A percentile compares a stretch with the other conserved stretches of the same genome.
Evolutionary conservation across 2,329 filamentous ascomycete genomes (phyloP).

Genomic region (Trichoderma koningii): DNA sequence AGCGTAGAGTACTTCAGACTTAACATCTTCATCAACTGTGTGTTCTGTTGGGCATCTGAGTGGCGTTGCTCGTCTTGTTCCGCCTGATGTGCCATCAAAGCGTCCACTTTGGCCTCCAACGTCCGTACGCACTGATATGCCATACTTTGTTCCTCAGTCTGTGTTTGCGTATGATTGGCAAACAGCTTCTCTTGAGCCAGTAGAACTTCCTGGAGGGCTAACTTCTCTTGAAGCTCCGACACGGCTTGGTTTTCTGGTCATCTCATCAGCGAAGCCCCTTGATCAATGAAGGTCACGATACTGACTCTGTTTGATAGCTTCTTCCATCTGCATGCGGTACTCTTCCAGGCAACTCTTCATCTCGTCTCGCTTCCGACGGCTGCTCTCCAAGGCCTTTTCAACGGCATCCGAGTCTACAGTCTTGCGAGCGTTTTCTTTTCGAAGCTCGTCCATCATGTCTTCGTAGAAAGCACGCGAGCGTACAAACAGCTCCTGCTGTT

Average conservation of each 20-base stretch:
- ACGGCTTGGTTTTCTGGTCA: constrained; percentile 34
- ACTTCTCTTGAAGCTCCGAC: constrained; percentile 31
- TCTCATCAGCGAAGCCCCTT: constrained; percentile 4
- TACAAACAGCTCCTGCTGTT: constrained; percentile 50
- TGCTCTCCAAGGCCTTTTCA: constrained; percentile 36
- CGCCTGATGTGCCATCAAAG: constrained; percentile 28
- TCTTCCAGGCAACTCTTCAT: constrained; percentile 39
- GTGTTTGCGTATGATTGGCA: constrained; percentile 26
- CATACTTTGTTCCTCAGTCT: constrained; percentile 28
- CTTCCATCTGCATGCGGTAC: constrained; percentile 32
- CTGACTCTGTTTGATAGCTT: constrained; percentile 35
- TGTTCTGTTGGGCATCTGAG: constrained; percentile 11
- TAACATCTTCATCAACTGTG: constrained; percentile 23
- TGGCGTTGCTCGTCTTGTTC: constrained; percentile 19
- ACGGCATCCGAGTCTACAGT: constrained; percentile 32
- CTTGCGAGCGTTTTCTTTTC: constrained; percentile 36
- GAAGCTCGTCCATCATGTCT: constrained; percentile 40
- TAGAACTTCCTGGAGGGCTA: constrained; percentile 31
- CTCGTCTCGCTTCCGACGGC: constrained; percentile 39
- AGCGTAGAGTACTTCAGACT: constrained; percentile 30
- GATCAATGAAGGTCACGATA: neutral
- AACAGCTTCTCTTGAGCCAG: constrained; percentile 15
- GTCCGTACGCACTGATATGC: constrained; percentile 26
- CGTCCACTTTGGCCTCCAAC: constrained; percentile 32
- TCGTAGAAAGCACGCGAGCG: constrained; percentile 40